Conservation (phyloP, 2,329 filamentous ascomycete species). For the Dothideomycetidae sp. region DNA sequence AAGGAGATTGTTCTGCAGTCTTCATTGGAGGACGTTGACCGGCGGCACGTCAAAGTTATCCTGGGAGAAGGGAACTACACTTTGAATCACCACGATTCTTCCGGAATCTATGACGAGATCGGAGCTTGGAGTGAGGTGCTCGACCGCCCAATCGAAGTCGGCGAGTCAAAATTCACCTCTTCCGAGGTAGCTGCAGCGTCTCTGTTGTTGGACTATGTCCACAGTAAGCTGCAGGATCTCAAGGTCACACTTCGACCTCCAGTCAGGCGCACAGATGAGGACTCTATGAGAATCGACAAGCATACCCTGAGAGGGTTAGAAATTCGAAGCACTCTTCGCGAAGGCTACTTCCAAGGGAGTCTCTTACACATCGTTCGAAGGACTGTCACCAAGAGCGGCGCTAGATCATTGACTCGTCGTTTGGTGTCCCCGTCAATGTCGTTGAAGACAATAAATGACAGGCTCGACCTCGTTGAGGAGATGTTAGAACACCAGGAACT, state of each 20-base stretch:
- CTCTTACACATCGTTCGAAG: conserved; percentile 77
- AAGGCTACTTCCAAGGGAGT: conserved; percentile 66
- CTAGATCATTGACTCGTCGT: conserved; percentile 69
- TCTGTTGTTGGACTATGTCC: conserved; percentile 72
- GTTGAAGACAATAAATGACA: conserved; percentile 57
- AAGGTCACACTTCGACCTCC: conserved; percentile 76
- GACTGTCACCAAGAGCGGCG: conserved; percentile 84
- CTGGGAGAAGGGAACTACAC: conserved; percentile 41
- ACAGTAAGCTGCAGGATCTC: conserved; percentile 59
- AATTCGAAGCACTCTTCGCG: conserved; percentile 71
- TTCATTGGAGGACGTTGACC: conserved; percentile 34
- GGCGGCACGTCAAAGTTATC: conserved; percentile 15
- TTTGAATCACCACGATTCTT: conserved; percentile 52
- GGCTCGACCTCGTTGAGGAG: conserved; percentile 67
- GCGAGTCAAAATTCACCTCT: conserved; percentile 43
- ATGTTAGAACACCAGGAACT: conserved; percentile 55
- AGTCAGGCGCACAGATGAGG: conserved; percentile 53
- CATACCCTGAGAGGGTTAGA: conserved; percentile 83
- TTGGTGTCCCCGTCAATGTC: conserved; percentile 85
- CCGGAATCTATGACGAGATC: conserved; percentile 27
- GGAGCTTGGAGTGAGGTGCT: conserved; percentile 62
- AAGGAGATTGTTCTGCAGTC: conserved; percentile 67
- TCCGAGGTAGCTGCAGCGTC: conserved; percentile 65
- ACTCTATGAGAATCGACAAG: conserved; percentile 82
- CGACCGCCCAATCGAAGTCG: conserved; percentile 51